Conservation (phyloP, 768 basidiomycete species). For the Termitomyces sp. region DNA sequence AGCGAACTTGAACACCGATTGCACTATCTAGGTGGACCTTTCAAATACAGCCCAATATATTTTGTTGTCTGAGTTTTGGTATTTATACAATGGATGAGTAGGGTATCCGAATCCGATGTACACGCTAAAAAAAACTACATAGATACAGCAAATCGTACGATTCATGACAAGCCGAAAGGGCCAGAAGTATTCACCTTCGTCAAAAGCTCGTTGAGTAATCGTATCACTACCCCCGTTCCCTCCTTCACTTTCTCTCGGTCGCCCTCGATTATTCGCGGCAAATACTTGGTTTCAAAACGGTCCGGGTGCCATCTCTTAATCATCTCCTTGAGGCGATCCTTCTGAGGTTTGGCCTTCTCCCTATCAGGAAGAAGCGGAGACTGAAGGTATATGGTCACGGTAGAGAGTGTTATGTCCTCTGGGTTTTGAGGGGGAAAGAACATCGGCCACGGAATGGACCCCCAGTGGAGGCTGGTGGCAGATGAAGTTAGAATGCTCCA, state of each 20-base stretch:
- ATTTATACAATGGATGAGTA: constrained; percentile 25
- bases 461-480: constrained; percentile 47
- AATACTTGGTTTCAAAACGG: constrained; percentile 66
- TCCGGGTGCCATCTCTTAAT: constrained; percentile 81
- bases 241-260: constrained; percentile 65
- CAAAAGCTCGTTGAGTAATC: constrained; percentile 69
- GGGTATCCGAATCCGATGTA: constrained; percentile 21
- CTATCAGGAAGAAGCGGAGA: constrained; percentile 48
- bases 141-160: constrained; percentile 15
- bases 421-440: constrained; percentile 48
- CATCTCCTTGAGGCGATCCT: constrained; percentile 74
- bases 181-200: constrained; percentile 38
- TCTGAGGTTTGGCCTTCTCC: constrained; percentile 47
- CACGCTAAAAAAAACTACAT: constrained; percentile 21
- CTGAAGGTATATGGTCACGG: constrained; percentile 58
- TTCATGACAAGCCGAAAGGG: constrained; percentile 6
- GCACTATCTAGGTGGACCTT: background rate
- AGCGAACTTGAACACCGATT: background rate
- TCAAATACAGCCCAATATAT: constrained; percentile 2
- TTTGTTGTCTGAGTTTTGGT: constrained; percentile 13
- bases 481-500: constrained; percentile 47
- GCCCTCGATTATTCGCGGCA: constrained; percentile 56
- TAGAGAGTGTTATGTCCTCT: constrained; percentile 55
- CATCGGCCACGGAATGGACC: constrained; percentile 73
- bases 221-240: constrained; percentile 69